These are phyloP conservation scores for Paspalum notatum DNA, from an alignment of 176 grass and related monocot species.

Conservation along the genomic window DNA sequence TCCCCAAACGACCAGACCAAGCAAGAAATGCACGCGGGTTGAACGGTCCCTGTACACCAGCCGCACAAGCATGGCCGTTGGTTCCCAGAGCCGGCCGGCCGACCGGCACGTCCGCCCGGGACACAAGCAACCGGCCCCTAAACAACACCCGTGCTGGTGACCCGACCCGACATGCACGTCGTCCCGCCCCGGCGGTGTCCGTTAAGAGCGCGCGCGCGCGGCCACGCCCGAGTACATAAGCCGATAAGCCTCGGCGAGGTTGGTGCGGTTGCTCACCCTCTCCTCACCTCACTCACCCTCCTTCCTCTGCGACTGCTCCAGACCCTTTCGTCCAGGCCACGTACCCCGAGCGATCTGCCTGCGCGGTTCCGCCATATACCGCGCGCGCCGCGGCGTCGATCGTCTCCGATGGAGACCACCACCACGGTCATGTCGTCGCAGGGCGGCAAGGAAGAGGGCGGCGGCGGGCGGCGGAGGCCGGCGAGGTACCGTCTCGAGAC, in stretches of 20 bases:
- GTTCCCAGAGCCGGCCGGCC: too few relatives aligned
- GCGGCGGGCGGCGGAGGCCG: conserved; percentile 36
- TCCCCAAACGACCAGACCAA: too few relatives aligned
- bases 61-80: conserved; percentile 30
- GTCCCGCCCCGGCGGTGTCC: not conserved
- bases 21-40: conserved; percentile 15
- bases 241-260: conserved; percentile 6
- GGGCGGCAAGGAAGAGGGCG: not conserved
- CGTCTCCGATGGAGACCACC: conserved; percentile 48
- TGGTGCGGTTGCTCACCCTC: conserved; percentile 81
- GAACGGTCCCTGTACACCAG: conserved; percentile 19
- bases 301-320: conserved; percentile 16
- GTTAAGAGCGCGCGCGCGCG: conserved; percentile 21
- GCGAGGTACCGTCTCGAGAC: conserved; percentile 74
- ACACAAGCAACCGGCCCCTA: conserved; percentile 38
- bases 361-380: too few relatives aligned
- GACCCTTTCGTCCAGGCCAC: not conserved
- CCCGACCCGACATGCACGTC: conserved; percentile 5
- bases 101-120: conserved; percentile 19
- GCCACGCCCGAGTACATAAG: conserved; percentile 22
- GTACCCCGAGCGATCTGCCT: too few relatives aligned
- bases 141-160: conserved; percentile 42
- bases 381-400: too few relatives aligned
- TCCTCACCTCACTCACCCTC: conserved; percentile 28
- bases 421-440: conserved; percentile 39